Evolutionary conservation across 495 filamentous ascomycete genomes (phyloP).

Genomic region (Trichoderma gamsii): DNA sequence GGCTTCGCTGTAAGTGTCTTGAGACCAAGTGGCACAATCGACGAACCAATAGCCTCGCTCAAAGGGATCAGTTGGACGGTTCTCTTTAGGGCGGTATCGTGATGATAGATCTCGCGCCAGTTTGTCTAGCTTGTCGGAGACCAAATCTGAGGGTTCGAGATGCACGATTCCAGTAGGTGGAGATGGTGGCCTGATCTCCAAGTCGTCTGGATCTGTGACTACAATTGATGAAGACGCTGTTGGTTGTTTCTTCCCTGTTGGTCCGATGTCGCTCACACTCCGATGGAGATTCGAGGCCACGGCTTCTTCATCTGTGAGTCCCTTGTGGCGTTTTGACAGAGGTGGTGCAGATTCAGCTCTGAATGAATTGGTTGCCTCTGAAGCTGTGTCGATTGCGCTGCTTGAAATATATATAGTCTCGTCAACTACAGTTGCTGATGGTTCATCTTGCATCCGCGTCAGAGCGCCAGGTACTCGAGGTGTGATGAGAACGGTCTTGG

Average conservation of each 20-base stretch:
- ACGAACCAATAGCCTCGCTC: constrained; percentile 69
- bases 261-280: constrained; percentile 37
- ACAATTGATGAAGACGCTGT: neutral
- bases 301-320: constrained; percentile 18
- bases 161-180: constrained; percentile 24
- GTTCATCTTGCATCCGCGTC: neutral
- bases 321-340: constrained; percentile 24
- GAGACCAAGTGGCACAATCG: constrained; percentile 41
- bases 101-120: constrained; percentile 45
- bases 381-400: constrained; percentile 24
- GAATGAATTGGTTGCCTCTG: neutral
- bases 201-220: constrained; percentile 14
- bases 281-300: constrained; percentile 20
- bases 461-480: neutral
- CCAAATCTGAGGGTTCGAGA: constrained; percentile 25
- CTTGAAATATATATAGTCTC: constrained; percentile 19
- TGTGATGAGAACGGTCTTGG: constrained; percentile 8
- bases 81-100: constrained; percentile 47
- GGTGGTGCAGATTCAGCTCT: constrained; percentile 15
- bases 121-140: constrained; percentile 51
- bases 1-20: constrained; percentile 36
- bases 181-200: constrained; percentile 34
- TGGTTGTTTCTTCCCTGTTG: constrained; percentile 16
- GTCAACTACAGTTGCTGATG: constrained; percentile 14
- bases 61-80: constrained; percentile 44